A percentile compares a stretch with the other conserved stretches of the same genome.
phyloP scores from a whole-genome alignment of 306 rosid species.

The Quercus aquifolioides region DNA sequence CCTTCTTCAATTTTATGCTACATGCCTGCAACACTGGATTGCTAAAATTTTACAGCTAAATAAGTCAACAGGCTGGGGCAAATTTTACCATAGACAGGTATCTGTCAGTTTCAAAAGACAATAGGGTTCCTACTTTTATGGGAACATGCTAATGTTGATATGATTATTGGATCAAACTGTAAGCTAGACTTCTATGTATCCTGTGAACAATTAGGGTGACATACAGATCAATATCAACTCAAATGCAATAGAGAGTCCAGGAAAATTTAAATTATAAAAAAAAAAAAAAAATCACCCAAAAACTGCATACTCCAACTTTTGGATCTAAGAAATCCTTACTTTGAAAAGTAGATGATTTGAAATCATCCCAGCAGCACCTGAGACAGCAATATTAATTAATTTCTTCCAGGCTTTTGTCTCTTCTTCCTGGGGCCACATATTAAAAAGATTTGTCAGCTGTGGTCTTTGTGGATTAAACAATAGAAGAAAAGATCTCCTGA shows the following conservation, averaged over 20 bases:
- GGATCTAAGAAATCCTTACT: slow-evolving; percentile 42
- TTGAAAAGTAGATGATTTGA: slow-evolving; percentile 93
- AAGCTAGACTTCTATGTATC: background rate
- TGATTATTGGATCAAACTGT: background rate
- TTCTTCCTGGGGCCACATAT: slow-evolving; percentile 66
- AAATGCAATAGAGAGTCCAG: background rate
- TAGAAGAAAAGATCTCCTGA: background rate
- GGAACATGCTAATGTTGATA: too few relatives aligned
- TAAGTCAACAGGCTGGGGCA: background rate
- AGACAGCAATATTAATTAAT: slow-evolving; percentile 77
- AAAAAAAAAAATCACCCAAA: background rate
- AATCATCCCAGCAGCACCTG: slow-evolving; percentile 99
- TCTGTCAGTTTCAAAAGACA: background rate
- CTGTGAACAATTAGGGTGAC: background rate
- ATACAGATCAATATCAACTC: background rate
- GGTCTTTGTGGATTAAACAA: background rate
- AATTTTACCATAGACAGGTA: background rate
- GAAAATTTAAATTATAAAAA: background rate
- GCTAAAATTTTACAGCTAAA: background rate
- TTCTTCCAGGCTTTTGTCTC: slow-evolving; percentile 95
- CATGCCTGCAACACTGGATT: background rate
- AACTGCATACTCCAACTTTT: background rate
- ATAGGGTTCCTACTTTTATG: background rate
- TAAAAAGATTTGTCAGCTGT: background rate
- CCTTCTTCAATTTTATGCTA: background rate